Evolutionary conservation across 2,329 filamentous ascomycete species (phyloP).

Genomic region (Penicillium verrucosum): DNA sequence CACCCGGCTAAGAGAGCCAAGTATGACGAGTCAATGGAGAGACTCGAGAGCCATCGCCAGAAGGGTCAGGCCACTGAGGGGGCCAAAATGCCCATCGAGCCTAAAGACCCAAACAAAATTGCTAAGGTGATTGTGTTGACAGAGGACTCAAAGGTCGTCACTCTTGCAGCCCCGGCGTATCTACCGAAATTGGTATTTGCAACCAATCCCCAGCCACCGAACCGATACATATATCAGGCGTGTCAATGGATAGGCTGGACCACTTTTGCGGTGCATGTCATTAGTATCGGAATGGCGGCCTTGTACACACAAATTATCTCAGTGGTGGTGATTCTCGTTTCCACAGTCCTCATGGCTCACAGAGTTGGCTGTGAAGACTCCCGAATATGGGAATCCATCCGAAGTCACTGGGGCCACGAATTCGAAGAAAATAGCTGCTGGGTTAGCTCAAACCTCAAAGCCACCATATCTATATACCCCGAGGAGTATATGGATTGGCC

Average conservation of each 20-base stretch:
- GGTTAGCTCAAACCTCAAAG: neutral
- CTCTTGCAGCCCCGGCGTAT: neutral
- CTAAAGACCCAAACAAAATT: neutral
- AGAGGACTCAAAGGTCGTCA: neutral
- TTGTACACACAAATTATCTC: neutral
- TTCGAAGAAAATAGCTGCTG: neutral
- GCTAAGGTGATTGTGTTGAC: neutral
- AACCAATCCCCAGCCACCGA: neutral
- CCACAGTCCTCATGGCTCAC: constrained; percentile 6
- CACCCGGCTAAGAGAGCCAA: neutral
- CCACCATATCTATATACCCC: neutral
- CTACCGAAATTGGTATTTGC: neutral
- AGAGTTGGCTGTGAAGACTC: constrained; percentile 11
- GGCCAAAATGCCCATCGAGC: neutral
- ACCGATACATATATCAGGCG: neutral
- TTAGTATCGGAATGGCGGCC: neutral
- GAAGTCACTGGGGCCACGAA: neutral
- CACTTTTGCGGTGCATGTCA: neutral
- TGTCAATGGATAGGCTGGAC: neutral
- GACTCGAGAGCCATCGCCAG: neutral
- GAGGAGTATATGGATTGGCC: constrained; percentile 4
- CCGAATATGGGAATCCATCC: neutral
- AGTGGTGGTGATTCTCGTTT: neutral
- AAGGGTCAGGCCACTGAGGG: neutral
- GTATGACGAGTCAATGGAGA: neutral